Percentiles rank a stretch among this genome's conserved stretches.
phyloP scores from a whole-genome alignment of 1,284 basidiomycete species.

The Caloboletus inedulis region DNA sequence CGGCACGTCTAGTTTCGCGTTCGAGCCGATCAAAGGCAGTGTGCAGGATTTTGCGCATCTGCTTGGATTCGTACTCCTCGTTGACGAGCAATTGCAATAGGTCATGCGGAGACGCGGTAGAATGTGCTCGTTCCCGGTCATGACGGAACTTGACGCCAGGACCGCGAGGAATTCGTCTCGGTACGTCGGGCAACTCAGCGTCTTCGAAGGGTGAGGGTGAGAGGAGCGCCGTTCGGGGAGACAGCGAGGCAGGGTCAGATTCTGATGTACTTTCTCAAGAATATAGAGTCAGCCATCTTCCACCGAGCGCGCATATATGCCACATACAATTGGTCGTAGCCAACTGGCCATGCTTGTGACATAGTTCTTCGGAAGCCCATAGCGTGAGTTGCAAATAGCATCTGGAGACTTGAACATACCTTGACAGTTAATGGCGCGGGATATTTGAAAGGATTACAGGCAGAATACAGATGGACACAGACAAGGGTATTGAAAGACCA shows the following conservation, averaged over 20 bases:
- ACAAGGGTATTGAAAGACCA: constrained; percentile 7
- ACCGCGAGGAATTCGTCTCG: constrained; percentile 21
- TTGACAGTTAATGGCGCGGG: neutral
- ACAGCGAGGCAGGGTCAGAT: constrained; percentile 28
- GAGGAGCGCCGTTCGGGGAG: constrained; percentile 29
- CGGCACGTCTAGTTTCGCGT: constrained; percentile 49
- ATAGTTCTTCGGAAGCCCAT: constrained; percentile 14
- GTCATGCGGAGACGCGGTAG: constrained; percentile 38
- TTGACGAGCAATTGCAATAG: constrained; percentile 49
- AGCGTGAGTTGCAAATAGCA: constrained; percentile 7
- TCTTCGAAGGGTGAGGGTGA: constrained; percentile 22
- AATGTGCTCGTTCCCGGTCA: constrained; percentile 35
- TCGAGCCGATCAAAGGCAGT: constrained; percentile 51
- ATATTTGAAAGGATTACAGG: neutral
- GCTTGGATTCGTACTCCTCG: constrained; percentile 53
- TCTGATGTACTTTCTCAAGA: constrained; percentile 20
- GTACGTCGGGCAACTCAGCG: neutral
- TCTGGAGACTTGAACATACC: constrained; percentile 4
- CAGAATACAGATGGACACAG: neutral
- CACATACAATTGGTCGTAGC: constrained; percentile 20
- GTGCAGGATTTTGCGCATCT: constrained; percentile 51
- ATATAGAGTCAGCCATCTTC: neutral
- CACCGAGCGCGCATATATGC: neutral
- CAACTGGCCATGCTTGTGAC: constrained; percentile 26
- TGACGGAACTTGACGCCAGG: constrained; percentile 32